A percentile compares a stretch with the other conserved stretches of the same genome.
These are phyloP conservation scores for Fraxinus sp. DNA, from an alignment of 305 asterid species.

Conservation along the genomic window DNA sequence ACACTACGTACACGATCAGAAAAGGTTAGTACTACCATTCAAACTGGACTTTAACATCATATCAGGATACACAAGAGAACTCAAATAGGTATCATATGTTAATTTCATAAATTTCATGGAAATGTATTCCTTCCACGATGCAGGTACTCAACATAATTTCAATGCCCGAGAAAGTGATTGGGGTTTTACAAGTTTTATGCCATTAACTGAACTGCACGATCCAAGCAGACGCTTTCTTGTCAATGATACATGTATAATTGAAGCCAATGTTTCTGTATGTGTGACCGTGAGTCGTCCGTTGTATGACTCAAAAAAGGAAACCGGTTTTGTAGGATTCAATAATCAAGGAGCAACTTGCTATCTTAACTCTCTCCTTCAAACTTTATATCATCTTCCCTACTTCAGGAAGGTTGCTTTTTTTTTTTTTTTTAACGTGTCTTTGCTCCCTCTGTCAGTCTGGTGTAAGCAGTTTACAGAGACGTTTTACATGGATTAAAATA, in stretches of 20 bases:
- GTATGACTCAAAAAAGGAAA: slow-evolving; percentile 58
- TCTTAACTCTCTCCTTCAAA: slow-evolving; percentile 66
- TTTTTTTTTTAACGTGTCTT: slow-evolving; percentile 12
- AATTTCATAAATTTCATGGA: slow-evolving; percentile 1
- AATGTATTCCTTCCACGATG: slow-evolving; percentile 21
- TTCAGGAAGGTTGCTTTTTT: slow-evolving; percentile 48
- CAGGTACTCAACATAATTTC: slow-evolving; percentile 57
- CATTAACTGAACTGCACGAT: slow-evolving; percentile 50
- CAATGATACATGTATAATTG: slow-evolving; percentile 48
- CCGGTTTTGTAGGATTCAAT: slow-evolving; percentile 63
- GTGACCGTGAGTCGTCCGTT: slow-evolving; percentile 41
- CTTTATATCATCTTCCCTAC: slow-evolving; percentile 58
- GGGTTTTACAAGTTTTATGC: slow-evolving; percentile 61
- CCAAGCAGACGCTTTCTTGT: slow-evolving; percentile 50
- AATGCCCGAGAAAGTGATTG: slow-evolving; percentile 59
- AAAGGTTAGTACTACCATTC: slow-evolving; percentile 36
- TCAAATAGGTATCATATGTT: not conserved
- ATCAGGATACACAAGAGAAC: not conserved
- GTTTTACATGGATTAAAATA: slow-evolving; percentile 16
- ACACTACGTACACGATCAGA: slow-evolving; percentile 47
- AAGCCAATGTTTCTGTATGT: slow-evolving; percentile 53
- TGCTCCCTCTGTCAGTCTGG: slow-evolving; percentile 6
- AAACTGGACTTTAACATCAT: slow-evolving; percentile 1
- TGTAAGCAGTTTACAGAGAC: slow-evolving; percentile 17
- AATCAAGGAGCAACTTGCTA: slow-evolving; percentile 73